These are phyloP conservation scores for Ceratobasidium sp. DNA, from an alignment of 1,284 basidiomycete species.

Conservation along the genomic window DNA sequence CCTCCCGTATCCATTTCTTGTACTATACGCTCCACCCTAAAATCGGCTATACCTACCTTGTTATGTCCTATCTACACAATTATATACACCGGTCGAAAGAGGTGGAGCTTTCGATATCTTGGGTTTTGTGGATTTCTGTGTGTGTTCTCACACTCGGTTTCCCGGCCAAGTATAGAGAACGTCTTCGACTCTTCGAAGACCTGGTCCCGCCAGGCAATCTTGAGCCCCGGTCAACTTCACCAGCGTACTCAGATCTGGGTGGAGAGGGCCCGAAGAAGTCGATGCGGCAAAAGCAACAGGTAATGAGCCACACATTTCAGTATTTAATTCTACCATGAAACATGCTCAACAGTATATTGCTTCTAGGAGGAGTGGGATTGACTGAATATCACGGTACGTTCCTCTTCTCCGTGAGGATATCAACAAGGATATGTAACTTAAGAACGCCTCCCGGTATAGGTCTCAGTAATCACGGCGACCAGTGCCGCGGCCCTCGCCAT, in stretches of 20 bases:
- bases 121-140: neutral
- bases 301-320: neutral
- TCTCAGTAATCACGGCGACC: conserved; percentile 22
- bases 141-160: conserved; percentile 25
- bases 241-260: neutral
- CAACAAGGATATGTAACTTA: too few species aligned
- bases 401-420: too few species aligned
- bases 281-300: conserved; percentile 19
- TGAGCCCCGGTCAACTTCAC: neutral
- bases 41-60: too few species aligned
- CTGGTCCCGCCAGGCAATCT: neutral
- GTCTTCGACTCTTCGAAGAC: conserved; percentile 28
- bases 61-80: too few species aligned
- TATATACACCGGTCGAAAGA: too few species aligned
- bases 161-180: conserved; percentile 23
- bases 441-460: neutral
- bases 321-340: neutral
- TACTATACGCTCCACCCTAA: too few species aligned
- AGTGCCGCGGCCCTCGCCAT: conserved; percentile 28
- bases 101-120: too few species aligned
- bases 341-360: too few species aligned
- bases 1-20: too few species aligned
- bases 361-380: conserved; percentile 28
- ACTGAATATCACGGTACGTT: conserved; percentile 14
- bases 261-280: neutral